These are phyloP conservation scores for Penicillium sp. DNA, from an alignment of 2,329 filamentous ascomycete genomes.

Conservation along the genomic window DNA sequence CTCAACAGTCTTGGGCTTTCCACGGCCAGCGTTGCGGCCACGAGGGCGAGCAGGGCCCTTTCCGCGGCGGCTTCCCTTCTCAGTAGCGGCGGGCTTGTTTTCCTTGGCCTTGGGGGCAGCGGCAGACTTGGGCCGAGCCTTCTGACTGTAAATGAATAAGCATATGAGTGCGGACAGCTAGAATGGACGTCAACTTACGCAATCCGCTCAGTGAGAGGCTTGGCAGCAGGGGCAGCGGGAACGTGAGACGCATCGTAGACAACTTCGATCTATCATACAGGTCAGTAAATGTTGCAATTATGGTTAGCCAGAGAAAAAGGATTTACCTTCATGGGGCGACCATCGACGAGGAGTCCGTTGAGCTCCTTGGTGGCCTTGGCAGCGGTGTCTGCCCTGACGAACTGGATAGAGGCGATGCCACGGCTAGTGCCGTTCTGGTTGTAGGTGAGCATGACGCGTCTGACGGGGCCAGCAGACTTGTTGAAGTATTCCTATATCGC, in stretches of 20 bases:
- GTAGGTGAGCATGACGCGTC: constrained; percentile 87
- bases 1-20: constrained; percentile 83
- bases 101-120: constrained; percentile 67
- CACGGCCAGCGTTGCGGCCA: constrained; percentile 63
- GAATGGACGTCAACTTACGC: constrained; percentile 52
- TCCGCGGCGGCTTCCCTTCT: constrained; percentile 26
- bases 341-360: constrained; percentile 88
- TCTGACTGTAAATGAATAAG: constrained; percentile 51
- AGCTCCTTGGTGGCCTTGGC: constrained; percentile 78
- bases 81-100: constrained; percentile 8
- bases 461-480: constrained; percentile 83
- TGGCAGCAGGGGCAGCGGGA: constrained; percentile 66
- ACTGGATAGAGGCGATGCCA: constrained; percentile 87
- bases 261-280: constrained; percentile 71
- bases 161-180: background rate
- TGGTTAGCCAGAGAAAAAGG: constrained; percentile 4
- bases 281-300: constrained; percentile 16
- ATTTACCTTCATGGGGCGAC: constrained; percentile 81
- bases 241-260: constrained; percentile 75
- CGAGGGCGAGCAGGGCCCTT: constrained; percentile 52
- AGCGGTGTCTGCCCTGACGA: constrained; percentile 76
- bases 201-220: constrained; percentile 80
- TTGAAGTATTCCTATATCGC: constrained; percentile 89
- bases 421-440: constrained; percentile 89
- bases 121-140: constrained; percentile 78